Evolutionary conservation across 2,329 filamentous ascomycete genomes (phyloP).

Genomic region (Xenoacremonium recifei): DNA sequence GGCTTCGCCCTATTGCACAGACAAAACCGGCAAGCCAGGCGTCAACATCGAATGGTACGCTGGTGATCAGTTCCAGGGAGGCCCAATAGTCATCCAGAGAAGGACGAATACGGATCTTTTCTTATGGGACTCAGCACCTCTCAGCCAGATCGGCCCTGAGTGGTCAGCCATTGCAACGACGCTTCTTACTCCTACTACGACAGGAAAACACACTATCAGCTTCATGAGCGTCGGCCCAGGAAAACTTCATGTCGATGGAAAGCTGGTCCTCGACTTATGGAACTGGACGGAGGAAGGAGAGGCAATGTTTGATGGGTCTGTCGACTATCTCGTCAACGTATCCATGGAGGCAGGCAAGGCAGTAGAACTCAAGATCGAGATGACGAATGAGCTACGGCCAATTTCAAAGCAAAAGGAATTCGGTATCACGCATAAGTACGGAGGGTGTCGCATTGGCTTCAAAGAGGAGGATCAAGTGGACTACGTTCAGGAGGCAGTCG

Average conservation of each 20-base stretch:
- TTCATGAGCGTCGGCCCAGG: conserved; percentile 68
- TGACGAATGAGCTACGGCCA: conserved; percentile 62
- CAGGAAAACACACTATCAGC: conserved; percentile 63
- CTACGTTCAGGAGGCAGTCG: conserved; percentile 63
- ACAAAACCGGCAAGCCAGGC: conserved; percentile 52
- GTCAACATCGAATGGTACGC: conserved; percentile 64
- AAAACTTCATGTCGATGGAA: conserved; percentile 57
- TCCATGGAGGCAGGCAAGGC: conserved; percentile 58
- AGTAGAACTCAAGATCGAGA: conserved; percentile 52
- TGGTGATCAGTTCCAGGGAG: conserved; percentile 61
- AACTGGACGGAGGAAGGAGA: conserved; percentile 68
- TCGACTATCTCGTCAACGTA: conserved; percentile 61
- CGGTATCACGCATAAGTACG: conserved; percentile 63
- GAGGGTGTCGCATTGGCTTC: conserved; percentile 70
- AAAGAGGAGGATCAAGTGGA: conserved; percentile 63
- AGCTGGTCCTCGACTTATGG: conserved; percentile 63
- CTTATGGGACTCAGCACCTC: conserved; percentile 67
- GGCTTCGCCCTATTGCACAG: conserved; percentile 24
- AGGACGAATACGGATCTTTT: conserved; percentile 66
- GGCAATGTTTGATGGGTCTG: conserved; percentile 68
- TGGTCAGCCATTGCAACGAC: conserved; percentile 65
- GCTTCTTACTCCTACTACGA: conserved; percentile 55
- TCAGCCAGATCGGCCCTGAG: conserved; percentile 56
- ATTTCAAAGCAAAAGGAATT: conserved; percentile 56
- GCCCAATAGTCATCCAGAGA: conserved; percentile 55